Conservation (phyloP, 2,329 filamentous ascomycete genomes). For the Aspergillus novoparasiticus region DNA sequence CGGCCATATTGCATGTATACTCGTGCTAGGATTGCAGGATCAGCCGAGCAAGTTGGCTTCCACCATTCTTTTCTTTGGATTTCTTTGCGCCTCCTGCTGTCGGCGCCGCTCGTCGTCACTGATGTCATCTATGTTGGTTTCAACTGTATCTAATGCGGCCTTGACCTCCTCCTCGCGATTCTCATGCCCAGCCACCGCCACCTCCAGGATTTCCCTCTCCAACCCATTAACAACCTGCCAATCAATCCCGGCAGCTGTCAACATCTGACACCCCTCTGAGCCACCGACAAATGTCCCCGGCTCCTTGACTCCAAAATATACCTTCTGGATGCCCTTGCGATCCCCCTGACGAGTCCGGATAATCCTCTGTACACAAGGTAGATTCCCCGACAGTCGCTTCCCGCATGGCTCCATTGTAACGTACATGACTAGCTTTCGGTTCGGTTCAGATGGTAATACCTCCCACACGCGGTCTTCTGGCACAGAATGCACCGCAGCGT, state of each 20-base stretch:
- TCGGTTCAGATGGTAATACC: conserved; percentile 45
- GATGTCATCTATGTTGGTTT: conserved; percentile 42
- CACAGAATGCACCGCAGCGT: conserved; percentile 38
- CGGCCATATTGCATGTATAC: neutral
- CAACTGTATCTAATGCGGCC: conserved; percentile 29
- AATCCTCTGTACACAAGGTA: conserved; percentile 72
- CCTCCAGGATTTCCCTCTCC: conserved; percentile 76
- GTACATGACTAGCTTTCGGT: conserved; percentile 67
- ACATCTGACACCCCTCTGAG: conserved; percentile 71
- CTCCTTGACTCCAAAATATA: conserved; percentile 87
- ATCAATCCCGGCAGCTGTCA: conserved; percentile 72
- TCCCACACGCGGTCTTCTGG: conserved; percentile 37
- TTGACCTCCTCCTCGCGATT: conserved; percentile 35
- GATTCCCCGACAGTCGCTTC: conserved; percentile 49
- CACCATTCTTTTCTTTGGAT: conserved; percentile 53
- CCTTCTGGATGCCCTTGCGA: conserved; percentile 67
- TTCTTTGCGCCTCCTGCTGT: conserved; percentile 41
- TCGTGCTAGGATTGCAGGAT: neutral
- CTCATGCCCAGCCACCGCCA: conserved; percentile 81
- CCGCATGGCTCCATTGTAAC: conserved; percentile 76
- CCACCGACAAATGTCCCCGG: conserved; percentile 86
- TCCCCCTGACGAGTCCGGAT: conserved; percentile 52
- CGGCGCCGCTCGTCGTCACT: conserved; percentile 41
- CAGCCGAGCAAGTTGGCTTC: conserved; percentile 27
- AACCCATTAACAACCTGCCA: conserved; percentile 74